A percentile compares a stretch with the other conserved stretches of the same genome.
Evolutionary conservation across 192 early-diverging fungal genomes (phyloP).

Genomic region (Umbelopsis ramanniana): DNA sequence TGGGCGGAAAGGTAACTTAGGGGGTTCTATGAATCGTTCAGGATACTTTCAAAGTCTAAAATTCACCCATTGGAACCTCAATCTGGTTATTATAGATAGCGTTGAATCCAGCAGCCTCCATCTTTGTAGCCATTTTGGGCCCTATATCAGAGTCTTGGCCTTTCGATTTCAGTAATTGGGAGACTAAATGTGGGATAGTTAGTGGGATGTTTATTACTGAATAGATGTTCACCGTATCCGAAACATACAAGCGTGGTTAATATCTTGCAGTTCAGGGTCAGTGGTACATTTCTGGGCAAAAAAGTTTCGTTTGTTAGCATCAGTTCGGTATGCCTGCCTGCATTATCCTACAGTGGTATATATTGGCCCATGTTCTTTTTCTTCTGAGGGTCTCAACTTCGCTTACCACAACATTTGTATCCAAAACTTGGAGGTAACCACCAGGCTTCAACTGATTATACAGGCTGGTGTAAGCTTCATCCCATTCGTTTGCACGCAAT

Average conservation of each 20-base stretch:
- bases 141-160: slow-evolving; percentile 33
- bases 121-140: not conserved
- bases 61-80: not conserved
- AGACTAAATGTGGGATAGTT: slow-evolving; percentile 6
- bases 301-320: not conserved
- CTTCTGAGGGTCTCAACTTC: not conserved
- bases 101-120: slow-evolving; percentile 1
- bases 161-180: slow-evolving; percentile 1
- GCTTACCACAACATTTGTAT: slow-evolving; percentile 34
- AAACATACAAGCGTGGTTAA: slow-evolving; percentile 19
- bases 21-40: no score
- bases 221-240: not conserved
- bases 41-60: no score
- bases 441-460: slow-evolving; percentile 29
- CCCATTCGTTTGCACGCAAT: slow-evolving; percentile 27
- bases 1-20: no score
- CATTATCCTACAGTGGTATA: no score
- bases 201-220: no score
- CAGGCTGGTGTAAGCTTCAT: slow-evolving; percentile 12
- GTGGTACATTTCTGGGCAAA: not conserved
- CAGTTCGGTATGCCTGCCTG: no score
- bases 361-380: no score
- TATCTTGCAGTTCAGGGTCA: slow-evolving; percentile 21
- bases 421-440: slow-evolving; percentile 35
- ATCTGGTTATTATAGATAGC: not conserved